Evolutionary conservation across 345 rosid genomes (phyloP).

Genomic region (Pistacia atlantica): DNA sequence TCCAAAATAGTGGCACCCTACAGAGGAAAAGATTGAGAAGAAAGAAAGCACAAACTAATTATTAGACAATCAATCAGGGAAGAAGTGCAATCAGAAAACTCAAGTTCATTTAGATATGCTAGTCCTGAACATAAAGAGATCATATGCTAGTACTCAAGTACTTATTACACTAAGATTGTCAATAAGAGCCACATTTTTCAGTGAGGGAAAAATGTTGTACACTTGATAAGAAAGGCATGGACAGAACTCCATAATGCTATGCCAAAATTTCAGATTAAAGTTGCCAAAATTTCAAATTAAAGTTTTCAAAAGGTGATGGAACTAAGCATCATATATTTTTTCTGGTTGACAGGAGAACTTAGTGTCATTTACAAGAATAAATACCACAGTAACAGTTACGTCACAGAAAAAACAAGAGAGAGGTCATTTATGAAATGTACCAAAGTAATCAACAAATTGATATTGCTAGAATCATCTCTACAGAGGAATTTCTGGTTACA

Average conservation of each 20-base stretch:
- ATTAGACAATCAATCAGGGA: background rate
- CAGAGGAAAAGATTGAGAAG: conserved; percentile 7
- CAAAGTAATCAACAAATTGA: background rate
- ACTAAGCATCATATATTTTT: background rate
- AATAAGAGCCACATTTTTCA: background rate
- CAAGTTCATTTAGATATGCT: background rate
- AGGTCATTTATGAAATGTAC: background rate
- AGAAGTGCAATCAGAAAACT: background rate
- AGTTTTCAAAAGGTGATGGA: background rate
- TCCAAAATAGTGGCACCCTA: conserved; percentile 85
- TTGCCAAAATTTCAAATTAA: background rate
- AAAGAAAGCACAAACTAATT: background rate
- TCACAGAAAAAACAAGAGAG: background rate
- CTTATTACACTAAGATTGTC: background rate
- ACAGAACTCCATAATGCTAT: background rate
- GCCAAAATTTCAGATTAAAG: background rate
- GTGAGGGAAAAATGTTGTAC: background rate
- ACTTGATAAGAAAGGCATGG: background rate
- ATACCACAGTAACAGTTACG: background rate
- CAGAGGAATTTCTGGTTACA: background rate
- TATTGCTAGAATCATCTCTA: background rate
- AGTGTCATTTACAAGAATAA: background rate
- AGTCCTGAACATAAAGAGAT: background rate
- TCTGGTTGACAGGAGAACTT: too few relatives aligned
- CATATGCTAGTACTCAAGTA: background rate